Evolutionary conservation across 805 yeast genomes (phyloP), one percentile per base, ranked within the genome.

Genomic region (Wickerhamomyces queroliae): DNA sequence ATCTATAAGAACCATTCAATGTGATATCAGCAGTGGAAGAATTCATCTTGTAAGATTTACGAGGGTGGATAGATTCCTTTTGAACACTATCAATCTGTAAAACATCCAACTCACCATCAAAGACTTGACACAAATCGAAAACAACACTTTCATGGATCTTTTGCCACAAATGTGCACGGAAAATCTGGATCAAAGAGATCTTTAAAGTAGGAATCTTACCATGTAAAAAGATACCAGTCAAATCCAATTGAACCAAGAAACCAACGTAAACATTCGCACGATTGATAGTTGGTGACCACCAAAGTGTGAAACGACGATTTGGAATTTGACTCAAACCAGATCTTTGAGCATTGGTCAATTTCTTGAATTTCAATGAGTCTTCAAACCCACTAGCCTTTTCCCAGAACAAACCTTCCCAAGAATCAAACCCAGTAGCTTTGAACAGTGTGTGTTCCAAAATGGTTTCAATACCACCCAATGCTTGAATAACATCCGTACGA

Each of bases 211-310:
- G 99, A 47, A 93, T 93, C 61, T 93, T 93, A 50, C 99, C 99
- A 58, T 93, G 99, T 36, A 93, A 67, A 61, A 93, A 93, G 22
- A 93, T 91, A 53, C 99, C 99, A 0, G 99, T 93, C 55, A 93
- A 67, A 62, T 93, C 99, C 33, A 93, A 69, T 59, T 93, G 99
- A 22, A 93, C 99, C 55, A 90, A 70, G 66, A 93, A 93, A 21
- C 99, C 99, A 41, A 93, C 97, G 56, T 93, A 93, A 20, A 93
- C 98, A 56, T 93, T 93, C 6, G 99, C 99, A 47, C 99, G 76
- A 55, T 93, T 93, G 52, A 93, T 93, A 0, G 99, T 93, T 6
- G 99, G 99, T 0, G 97, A 89, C 99, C 99, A 93, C 99, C 99
- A 93, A 23, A 93, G 66, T 0, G 99, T 93, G 58, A 93, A 93